Evolutionary conservation across 768 basidiomycete genomes (phyloP).

Genomic region (Leucocoprinus birnbaumii): DNA sequence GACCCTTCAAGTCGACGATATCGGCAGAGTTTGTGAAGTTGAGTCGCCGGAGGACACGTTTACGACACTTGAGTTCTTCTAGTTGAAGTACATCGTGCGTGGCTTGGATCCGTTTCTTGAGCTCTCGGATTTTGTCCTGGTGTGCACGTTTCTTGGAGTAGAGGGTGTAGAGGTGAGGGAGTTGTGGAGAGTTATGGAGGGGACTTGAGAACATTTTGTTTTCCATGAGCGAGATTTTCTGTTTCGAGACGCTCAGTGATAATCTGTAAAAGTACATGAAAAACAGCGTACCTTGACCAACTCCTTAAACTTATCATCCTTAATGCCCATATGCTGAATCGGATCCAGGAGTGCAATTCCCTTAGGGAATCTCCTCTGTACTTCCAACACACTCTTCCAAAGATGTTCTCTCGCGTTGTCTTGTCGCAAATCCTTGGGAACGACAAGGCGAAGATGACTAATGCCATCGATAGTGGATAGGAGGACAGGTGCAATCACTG

Average conservation of each 20-base stretch:
- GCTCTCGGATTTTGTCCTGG: conserved; percentile 64
- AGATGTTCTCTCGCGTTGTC: conserved; percentile 74
- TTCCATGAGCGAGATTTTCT: conserved; percentile 95
- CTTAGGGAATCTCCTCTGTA: conserved; percentile 86
- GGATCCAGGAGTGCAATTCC: conserved; percentile 89
- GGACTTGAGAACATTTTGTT: conserved; percentile 78
- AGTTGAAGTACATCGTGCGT: conserved; percentile 93
- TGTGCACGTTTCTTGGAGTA: conserved; percentile 76
- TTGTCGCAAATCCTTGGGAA: conserved; percentile 87
- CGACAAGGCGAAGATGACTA: conserved; percentile 79
- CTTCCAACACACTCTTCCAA: conserved; percentile 90
- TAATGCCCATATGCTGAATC: conserved; percentile 92
- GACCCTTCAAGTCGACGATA: conserved; percentile 96
- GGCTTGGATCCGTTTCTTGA: conserved; percentile 84
- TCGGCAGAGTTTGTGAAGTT: conserved; percentile 88
- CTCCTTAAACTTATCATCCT: conserved; percentile 88
- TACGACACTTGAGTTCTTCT: conserved; percentile 94
- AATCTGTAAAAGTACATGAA: neutral
- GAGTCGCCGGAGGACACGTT: conserved; percentile 88
- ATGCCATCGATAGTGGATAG: conserved; percentile 85
- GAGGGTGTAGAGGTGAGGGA: conserved; percentile 78
- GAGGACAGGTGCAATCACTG: conserved; percentile 86
- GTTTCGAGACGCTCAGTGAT: neutral
- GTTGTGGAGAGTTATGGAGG: conserved; percentile 72
- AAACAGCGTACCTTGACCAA: conserved; percentile 64